Evolutionary conservation across 192 early-diverging fungal genomes (phyloP).

Genomic region (Ramicandelaber brevisporus): DNA sequence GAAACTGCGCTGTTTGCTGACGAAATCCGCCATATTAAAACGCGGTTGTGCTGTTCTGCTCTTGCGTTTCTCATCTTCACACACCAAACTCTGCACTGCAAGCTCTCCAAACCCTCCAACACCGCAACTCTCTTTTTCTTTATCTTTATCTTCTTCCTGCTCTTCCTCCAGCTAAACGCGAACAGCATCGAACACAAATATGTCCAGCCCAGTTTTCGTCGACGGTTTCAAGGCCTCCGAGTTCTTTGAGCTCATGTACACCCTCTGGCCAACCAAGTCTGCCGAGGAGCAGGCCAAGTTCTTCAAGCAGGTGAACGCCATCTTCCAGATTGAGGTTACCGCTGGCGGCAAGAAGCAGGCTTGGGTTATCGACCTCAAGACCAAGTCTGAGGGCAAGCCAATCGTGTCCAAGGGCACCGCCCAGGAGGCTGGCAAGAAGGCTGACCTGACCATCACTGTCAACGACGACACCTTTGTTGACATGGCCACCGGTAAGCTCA

Average conservation of each 20-base stretch:
- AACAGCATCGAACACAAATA: conserved; percentile 4
- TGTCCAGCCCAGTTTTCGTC: conserved; percentile 16
- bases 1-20: too few relatives aligned
- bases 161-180: conserved; percentile 7
- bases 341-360: conserved; percentile 31
- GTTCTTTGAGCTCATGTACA: conserved; percentile 43
- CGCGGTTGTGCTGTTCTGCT: too few relatives aligned
- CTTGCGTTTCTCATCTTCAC: conserved; percentile 52
- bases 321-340: conserved; percentile 77
- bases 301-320: conserved; percentile 56
- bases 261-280: conserved; percentile 23
- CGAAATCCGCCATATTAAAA: too few relatives aligned
- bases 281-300: conserved; percentile 26
- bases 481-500: conserved; percentile 61
- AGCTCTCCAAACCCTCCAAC: conserved; percentile 20
- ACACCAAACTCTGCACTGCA: conserved; percentile 35
- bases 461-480: conserved; percentile 60
- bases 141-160: conserved; percentile 5
- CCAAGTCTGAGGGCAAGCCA: conserved; percentile 27
- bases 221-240: conserved; percentile 49
- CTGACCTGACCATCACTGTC: conserved; percentile 47
- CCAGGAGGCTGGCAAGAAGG: conserved; percentile 24
- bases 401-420: conserved; percentile 25
- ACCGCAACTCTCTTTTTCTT: conserved; percentile 5
- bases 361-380: conserved; percentile 76